These are phyloP conservation scores for Emericellopsis terricola DNA, from an alignment of 495 filamentous ascomycete genomes.

Conservation along the genomic window DNA sequence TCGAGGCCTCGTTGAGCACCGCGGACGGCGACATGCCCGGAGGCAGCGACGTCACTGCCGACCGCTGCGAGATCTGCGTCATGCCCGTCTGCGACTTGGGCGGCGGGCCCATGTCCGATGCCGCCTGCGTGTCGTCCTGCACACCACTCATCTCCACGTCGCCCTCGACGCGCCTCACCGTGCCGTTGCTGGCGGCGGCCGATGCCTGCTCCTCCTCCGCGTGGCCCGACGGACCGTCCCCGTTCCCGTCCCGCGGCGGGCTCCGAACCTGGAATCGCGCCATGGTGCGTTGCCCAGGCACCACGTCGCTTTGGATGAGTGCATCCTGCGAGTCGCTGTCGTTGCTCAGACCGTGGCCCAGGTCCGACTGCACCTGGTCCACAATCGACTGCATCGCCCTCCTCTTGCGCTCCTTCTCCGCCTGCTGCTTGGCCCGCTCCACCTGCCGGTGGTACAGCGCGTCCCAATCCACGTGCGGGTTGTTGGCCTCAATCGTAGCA, in stretches of 20 bases:
- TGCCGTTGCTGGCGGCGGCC: constrained; percentile 41
- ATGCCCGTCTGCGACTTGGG: constrained; percentile 15
- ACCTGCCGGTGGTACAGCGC: constrained; percentile 56
- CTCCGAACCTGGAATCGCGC: constrained; percentile 28
- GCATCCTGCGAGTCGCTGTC: constrained; percentile 31
- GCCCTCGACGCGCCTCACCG: constrained; percentile 22
- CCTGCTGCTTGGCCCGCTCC: constrained; percentile 43
- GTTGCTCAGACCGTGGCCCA: constrained; percentile 10
- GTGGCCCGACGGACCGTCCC: constrained; percentile 23
- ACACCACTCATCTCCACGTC: constrained; percentile 39
- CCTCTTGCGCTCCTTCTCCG: constrained; percentile 39
- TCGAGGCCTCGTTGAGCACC: constrained; percentile 72
- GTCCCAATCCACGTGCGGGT: constrained; percentile 16
- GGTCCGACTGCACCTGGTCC: constrained; percentile 16
- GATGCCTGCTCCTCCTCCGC: constrained; percentile 4
- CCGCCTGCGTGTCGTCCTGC: constrained; percentile 33
- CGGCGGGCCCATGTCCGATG: constrained; percentile 17
- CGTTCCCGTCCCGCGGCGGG: constrained; percentile 29
- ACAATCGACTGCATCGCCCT: constrained; percentile 26
- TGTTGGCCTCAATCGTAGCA: constrained; percentile 41
- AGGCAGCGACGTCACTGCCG: constrained; percentile 55
- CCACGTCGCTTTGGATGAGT: constrained; percentile 38
- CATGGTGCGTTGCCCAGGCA: constrained; percentile 26
- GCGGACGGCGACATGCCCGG: constrained; percentile 58
- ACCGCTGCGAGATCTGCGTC: constrained; percentile 43